Evolutionary conservation across 768 basidiomycete species (phyloP), one percentile per base, ranked within the genome.

Genomic region (Lentinula detonsa): DNA sequence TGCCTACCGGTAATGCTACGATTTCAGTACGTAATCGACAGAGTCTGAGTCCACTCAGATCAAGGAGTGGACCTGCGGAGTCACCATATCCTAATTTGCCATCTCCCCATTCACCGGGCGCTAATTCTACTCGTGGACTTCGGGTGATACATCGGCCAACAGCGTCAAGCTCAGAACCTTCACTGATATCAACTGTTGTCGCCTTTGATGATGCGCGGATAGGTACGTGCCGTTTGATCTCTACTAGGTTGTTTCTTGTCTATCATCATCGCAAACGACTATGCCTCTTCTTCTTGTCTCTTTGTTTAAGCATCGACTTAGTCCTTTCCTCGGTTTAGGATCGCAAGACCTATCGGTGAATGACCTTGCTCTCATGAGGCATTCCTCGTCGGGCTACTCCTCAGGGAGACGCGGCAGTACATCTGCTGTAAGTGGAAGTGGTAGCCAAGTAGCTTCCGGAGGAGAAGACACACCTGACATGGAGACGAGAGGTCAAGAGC

Each of bases 121-220:
- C 70, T 34, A 70, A 72, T 63, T 71, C 76, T 60, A 60, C 70
- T 28, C 65, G 75, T 33, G 78, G 78, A 54, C 76, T 90, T 50
- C 82, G 84, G 7, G 81, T 83, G n/a, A 80, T 87, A 61, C 87
- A 86, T 67, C 85, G 85, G 42, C 85, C 87, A 40, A 83, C 81
- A 5, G 89, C 90, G 51, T 91, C 88, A 52, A 88, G 81, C 62
- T 93, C 91, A 53, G 91, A 93, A 72, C 91, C 91, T n/a, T 91
- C 90, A 4, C 77, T 93, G 49, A 70, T 92, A 54, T 78, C 85
- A 23, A 72, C 68, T 34, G 75, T 75, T 40, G 57, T 46, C n/a
- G 57, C 57, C 28, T 43, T 45, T 59, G 83, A 85, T 60, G 86
- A 84, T 40, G 67, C 69, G 11, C 80, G 76, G 65, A 65, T 73